Evolutionary conservation across 83 land plant species (phyloP).

Genomic region (Picea abies): DNA sequence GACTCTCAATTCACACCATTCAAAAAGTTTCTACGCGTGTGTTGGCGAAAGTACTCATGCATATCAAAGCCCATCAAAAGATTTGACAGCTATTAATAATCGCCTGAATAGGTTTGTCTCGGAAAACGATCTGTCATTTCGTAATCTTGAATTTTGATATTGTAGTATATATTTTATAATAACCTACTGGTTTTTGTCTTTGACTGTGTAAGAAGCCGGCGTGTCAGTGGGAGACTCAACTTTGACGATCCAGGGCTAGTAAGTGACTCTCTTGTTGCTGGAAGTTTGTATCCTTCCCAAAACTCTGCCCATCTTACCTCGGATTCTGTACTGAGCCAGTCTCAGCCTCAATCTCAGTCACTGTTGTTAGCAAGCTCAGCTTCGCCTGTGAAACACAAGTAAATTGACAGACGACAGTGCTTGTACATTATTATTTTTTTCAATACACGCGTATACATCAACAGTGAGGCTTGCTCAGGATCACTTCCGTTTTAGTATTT

Average conservation of each 20-base stretch:
- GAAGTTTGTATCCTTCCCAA: constrained; percentile 43
- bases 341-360: constrained; percentile 5
- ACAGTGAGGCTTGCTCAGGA: no score
- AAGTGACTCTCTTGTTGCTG: constrained; percentile 66
- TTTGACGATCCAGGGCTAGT: constrained; percentile 76
- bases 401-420: no score
- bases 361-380: not conserved
- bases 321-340: constrained; percentile 9
- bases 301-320: not conserved
- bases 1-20: constrained; percentile 71
- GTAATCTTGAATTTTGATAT: not conserved
- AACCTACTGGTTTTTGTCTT: not conserved
- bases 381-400: no score
- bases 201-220: constrained; percentile 37
- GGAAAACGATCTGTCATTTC: not conserved
- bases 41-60: constrained; percentile 99
- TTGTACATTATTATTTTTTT: no score
- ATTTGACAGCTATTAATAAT: constrained; percentile 84
- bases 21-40: constrained; percentile 93
- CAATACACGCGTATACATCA: no score
- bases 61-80: constrained; percentile 98
- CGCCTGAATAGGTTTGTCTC: constrained; percentile 71
- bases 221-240: constrained; percentile 65
- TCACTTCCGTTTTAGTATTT: not conserved
- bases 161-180: not conserved